Percentiles rank a stretch among this genome's conserved stretches.
These are phyloP conservation scores for Picea glauca DNA, from an alignment of 75 land plant species.

Conservation along the genomic window DNA sequence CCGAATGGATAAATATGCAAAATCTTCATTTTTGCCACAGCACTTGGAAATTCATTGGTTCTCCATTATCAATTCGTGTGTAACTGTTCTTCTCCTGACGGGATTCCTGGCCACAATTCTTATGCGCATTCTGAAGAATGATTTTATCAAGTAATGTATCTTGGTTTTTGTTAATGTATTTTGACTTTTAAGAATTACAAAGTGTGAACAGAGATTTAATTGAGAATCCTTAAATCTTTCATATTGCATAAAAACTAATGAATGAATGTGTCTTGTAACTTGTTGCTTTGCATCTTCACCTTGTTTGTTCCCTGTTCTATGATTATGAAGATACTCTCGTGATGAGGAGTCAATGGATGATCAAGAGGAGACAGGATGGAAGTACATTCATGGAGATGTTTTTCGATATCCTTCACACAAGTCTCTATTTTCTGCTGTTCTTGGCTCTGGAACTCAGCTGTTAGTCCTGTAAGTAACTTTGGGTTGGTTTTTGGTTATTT, in stretches of 20 bases:
- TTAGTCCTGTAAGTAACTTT: constrained; percentile 42
- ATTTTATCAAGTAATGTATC: constrained; percentile 64
- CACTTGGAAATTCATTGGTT: constrained; percentile 88
- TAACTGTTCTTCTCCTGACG: constrained; percentile 69
- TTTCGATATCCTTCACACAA: constrained; percentile 68
- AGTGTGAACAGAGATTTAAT: not conserved
- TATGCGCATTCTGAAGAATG: constrained; percentile 89
- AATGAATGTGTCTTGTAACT: not conserved
- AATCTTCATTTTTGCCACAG: constrained; percentile 52
- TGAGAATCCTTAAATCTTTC: not conserved
- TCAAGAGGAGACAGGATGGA: constrained; percentile 86
- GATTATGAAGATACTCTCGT: constrained; percentile 30
- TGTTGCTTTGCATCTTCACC: not conserved
- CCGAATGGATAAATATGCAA: constrained; percentile 79
- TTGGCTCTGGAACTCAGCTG: constrained; percentile 81
- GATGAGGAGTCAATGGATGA: constrained; percentile 72
- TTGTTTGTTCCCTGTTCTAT: constrained; percentile 4
- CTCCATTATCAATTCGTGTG: constrained; percentile 80
- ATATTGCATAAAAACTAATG: not conserved
- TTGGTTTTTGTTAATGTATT: not conserved
- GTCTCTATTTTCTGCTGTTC: constrained; percentile 61
- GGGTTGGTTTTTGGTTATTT: not conserved
- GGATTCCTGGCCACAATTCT: constrained; percentile 78
- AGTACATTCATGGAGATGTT: constrained; percentile 87
- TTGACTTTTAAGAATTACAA: not conserved